Base-by-base conservation (phyloP, 441 rosid genomes). In the Erodium texanum region DNA sequence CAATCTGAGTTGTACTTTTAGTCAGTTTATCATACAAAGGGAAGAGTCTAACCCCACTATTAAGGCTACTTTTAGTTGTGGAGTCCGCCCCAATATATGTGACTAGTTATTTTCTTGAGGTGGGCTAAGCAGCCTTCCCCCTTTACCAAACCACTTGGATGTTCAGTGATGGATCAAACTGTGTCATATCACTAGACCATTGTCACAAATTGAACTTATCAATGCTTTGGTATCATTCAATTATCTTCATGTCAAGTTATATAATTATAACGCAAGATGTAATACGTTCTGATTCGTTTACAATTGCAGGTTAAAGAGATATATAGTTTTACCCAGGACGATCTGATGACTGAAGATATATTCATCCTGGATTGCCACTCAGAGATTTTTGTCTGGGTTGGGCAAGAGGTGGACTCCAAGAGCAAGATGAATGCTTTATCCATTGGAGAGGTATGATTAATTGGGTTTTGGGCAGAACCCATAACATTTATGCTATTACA, bases 281-380 rank as follows among this genome's bases (percentile, higher is more conserved):
- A 56, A 56, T 56, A 18, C 2, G 62, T 22, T 56, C 24, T 54
- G 11, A 7, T 52, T 16, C 15, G 19, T 20, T 64, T 78, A 65
- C 73, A 66, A 18, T 66, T 75, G 74, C 86, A 93, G 98, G 95
- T 80, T 67, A 83, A 81, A 16, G 98, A 93, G 83, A 87, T 90
- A 68, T 82, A 87, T 65, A 93, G 79, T 84, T 93, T 93, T 71
- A 72, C 86, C 45, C 97, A 90, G 81, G 98, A 93, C 74, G 96
- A 93, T 82, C 72, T 93, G 82, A 87, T 90, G 97, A 88, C 98
- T 2, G 98, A 93, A 81, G 98, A 92, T 75, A 86, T 89, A 73
- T 90, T 89, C 80, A 80, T 95, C 81, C 88, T 95, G 71, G 91
- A 95, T 84, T 84, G 88, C 81, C 90, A 84, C 77, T 83, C 89